These are phyloP conservation scores for Vaccinium corymbosum DNA, from an alignment of 148 eudicot genomes.

Conservation along the genomic window DNA sequence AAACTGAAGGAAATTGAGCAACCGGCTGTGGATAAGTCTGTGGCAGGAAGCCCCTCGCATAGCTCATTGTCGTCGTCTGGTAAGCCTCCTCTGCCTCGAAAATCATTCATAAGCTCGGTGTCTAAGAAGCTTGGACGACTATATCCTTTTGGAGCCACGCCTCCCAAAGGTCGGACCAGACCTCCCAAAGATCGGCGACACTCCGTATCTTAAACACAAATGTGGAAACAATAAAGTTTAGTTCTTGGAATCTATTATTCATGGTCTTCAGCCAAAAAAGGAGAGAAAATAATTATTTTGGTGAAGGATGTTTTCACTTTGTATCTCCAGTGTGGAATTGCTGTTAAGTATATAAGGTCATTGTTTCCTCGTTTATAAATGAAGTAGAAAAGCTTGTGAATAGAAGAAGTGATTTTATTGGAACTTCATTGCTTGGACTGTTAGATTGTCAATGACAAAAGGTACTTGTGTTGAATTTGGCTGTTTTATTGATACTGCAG, in stretches of 20 bases:
- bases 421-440: background rate
- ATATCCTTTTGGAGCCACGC: conserved; percentile 30
- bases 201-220: conserved; percentile 49
- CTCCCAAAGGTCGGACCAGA: conserved; percentile 43
- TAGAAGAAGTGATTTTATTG: background rate
- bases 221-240: background rate
- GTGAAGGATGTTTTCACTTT: background rate
- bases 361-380: background rate
- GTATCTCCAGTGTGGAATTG: background rate
- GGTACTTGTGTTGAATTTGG: background rate
- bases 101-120: conserved; percentile 54
- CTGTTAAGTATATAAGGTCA: background rate
- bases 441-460: background rate
- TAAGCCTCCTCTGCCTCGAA: conserved; percentile 60
- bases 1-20: conserved; percentile 61
- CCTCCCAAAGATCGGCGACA: conserved; percentile 50
- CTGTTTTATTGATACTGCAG: background rate
- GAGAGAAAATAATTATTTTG: background rate
- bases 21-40: conserved; percentile 21
- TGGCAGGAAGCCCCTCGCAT: conserved; percentile 31
- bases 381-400: conserved; percentile 9
- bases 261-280: background rate
- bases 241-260: background rate
- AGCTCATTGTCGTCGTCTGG: conserved; percentile 24
- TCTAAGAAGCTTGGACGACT: conserved; percentile 68